A percentile compares a stretch with the other conserved stretches of the same genome.
Conservation (phyloP, 228 moss, liverwort and hornwort species). For the Sphagnum fallax region DNA sequence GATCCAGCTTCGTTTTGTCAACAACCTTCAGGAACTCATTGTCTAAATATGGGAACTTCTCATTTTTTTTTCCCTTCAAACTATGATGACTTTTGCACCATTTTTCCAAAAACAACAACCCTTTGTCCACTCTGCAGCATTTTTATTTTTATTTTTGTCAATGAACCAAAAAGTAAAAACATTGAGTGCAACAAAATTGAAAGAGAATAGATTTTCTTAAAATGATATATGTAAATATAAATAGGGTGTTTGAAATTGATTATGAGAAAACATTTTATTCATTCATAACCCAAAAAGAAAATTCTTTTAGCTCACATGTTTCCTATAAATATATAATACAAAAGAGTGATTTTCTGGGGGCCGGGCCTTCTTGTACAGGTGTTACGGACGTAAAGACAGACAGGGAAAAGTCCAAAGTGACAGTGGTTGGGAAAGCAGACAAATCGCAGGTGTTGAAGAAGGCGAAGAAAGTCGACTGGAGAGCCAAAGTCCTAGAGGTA, state of each 20-base stretch:
- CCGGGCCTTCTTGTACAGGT: slow-evolving; percentile 16
- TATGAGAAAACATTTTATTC: background rate
- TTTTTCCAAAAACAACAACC: too few relatives aligned
- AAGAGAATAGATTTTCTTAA: background rate
- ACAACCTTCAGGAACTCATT: too few relatives aligned
- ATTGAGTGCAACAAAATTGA: too few relatives aligned
- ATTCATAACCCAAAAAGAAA: background rate
- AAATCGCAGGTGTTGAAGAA: slow-evolving; percentile 19
- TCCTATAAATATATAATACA: background rate
- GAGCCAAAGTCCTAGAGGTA: slow-evolving; percentile 9
- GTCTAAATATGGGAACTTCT: too few relatives aligned
- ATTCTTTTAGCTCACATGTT: background rate
- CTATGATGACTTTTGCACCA: too few relatives aligned
- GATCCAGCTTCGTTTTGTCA: too few relatives aligned
- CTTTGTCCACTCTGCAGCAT: too few relatives aligned
- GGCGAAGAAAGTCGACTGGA: slow-evolving; percentile 38
- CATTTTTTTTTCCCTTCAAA: too few relatives aligned
- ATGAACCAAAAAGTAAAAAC: too few relatives aligned
- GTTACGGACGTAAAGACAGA: slow-evolving; percentile 33
- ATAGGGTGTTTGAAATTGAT: background rate
- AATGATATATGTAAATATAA: background rate
- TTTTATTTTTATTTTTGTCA: too few relatives aligned
- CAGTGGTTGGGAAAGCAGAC: slow-evolving; percentile 35
- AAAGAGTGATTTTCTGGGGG: background rate
- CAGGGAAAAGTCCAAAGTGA: slow-evolving; percentile 26